phyloP scores from a whole-genome alignment of 495 filamentous ascomycete species.

The Cetradonia linearis region DNA sequence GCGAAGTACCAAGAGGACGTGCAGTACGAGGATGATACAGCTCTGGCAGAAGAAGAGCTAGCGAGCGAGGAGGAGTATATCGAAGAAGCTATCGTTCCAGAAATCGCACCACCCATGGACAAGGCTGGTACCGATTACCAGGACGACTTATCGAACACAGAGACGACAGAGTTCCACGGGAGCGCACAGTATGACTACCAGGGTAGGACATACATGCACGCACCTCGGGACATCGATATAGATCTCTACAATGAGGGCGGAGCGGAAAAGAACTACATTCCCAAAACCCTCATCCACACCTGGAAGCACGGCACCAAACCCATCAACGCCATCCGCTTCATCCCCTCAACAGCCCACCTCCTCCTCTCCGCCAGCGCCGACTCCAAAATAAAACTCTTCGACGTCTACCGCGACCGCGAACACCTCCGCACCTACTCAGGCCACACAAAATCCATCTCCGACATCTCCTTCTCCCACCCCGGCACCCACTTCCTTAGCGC shows the following conservation, averaged over 20 bases:
- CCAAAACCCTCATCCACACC: slow-evolving; percentile 84
- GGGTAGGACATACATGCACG: slow-evolving; percentile 87
- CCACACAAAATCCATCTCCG: slow-evolving; percentile 81
- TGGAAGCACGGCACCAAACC: slow-evolving; percentile 81
- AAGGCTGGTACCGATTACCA: slow-evolving; percentile 53
- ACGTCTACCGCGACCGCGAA: slow-evolving; percentile 81
- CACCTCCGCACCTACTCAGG: slow-evolving; percentile 82
- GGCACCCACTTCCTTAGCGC: slow-evolving; percentile 88
- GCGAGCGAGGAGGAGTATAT: slow-evolving; percentile 76
- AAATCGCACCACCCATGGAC: slow-evolving; percentile 41
- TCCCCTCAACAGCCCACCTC: slow-evolving; percentile 77
- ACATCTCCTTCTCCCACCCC: slow-evolving; percentile 71
- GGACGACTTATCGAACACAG: slow-evolving; percentile 44
- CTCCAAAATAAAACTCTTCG: slow-evolving; percentile 85
- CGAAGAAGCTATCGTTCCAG: slow-evolving; percentile 41
- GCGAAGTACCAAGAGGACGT: slow-evolving; percentile 65
- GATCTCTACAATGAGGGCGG: slow-evolving; percentile 73
- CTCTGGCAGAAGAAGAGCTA: slow-evolving; percentile 45
- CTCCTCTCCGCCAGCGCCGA: slow-evolving; percentile 80
- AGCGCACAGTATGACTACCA: slow-evolving; percentile 77
- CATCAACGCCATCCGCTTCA: slow-evolving; percentile 78
- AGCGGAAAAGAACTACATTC: slow-evolving; percentile 75
- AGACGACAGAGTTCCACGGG: slow-evolving; percentile 85
- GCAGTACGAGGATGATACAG: slow-evolving; percentile 49
- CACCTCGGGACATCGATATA: slow-evolving; percentile 90